phyloP scores from a whole-genome alignment of 2,329 filamentous ascomycete genomes.

The Clarireedia hainanense region DNA sequence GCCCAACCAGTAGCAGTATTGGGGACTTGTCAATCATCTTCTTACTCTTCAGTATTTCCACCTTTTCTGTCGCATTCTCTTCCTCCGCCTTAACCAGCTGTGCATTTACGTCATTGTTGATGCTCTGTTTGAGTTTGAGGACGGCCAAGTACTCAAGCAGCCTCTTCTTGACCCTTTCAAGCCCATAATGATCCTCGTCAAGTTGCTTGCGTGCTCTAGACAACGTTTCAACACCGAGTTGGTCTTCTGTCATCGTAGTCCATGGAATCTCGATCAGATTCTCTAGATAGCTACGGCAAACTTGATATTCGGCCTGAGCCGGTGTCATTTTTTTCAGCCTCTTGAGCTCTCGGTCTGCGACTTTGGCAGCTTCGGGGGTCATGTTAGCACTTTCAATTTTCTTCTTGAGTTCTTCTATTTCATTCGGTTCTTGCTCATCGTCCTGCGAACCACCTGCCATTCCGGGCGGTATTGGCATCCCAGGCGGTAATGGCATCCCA shows the following conservation, averaged over 20 bases:
- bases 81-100: conserved; percentile 65
- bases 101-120: conserved; percentile 74
- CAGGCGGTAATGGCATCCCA: conserved; percentile 20
- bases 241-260: conserved; percentile 76
- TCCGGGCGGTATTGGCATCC: conserved; percentile 6
- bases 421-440: conserved; percentile 77
- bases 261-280: conserved; percentile 92
- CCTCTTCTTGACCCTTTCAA: conserved; percentile 96
- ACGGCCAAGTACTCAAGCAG: conserved; percentile 93
- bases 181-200: conserved; percentile 90
- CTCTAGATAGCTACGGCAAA: conserved; percentile 88
- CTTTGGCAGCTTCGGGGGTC: conserved; percentile 75
- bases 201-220: conserved; percentile 77
- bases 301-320: conserved; percentile 90
- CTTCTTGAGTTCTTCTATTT: conserved; percentile 86
- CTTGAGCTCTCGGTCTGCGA: conserved; percentile 84
- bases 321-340: conserved; percentile 92
- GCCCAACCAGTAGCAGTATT: conserved; percentile 86
- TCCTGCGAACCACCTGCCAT: conserved; percentile 31
- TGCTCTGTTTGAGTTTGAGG: conserved; percentile 85
- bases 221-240: conserved; percentile 74
- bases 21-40: conserved; percentile 91
- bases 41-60: conserved; percentile 71
- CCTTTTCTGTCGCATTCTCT: conserved; percentile 46
- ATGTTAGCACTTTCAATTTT: conserved; percentile 75